phyloP scores from a whole-genome alignment of 129 eudicot genomes.

The sunflower (Helianthus annuus) region DNA sequence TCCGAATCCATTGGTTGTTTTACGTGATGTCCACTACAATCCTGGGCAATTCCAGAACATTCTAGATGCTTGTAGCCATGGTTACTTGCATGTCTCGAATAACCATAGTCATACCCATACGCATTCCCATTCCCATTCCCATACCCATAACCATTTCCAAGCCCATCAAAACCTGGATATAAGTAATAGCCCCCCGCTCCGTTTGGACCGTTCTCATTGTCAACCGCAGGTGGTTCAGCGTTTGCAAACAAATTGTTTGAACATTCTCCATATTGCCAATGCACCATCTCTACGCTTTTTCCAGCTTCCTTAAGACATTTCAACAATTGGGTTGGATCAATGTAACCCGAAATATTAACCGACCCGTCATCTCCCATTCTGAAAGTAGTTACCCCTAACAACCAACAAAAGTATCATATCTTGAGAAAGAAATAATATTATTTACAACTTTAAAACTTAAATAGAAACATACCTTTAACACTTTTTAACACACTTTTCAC shows the following conservation, averaged over 20 bases:
- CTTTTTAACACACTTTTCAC: background rate
- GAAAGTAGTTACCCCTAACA: constrained; percentile 35
- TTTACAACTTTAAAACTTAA: background rate
- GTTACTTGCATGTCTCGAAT: constrained; percentile 5
- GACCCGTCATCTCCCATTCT: constrained; percentile 33
- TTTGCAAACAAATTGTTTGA: constrained; percentile 24
- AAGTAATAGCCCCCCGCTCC: constrained; percentile 6
- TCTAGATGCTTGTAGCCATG: constrained; percentile 3
- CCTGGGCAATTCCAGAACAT: constrained; percentile 22
- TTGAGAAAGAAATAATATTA: background rate
- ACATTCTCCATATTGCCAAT: constrained; percentile 40
- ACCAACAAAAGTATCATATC: background rate
- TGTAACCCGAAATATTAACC: constrained; percentile 40
- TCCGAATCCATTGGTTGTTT: too few relatives aligned
- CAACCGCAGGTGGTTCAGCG: background rate
- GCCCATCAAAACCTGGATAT: constrained; percentile 19
- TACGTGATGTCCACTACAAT: constrained; percentile 18
- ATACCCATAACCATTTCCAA: constrained; percentile 4
- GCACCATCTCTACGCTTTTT: constrained; percentile 9
- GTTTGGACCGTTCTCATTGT: background rate
- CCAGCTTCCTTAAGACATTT: constrained; percentile 34
- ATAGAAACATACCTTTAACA: background rate
- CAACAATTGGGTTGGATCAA: constrained; percentile 33
- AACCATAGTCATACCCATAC: background rate
- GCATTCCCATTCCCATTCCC: background rate